Percentiles rank a stretch among this genome's conserved stretches.
Conservation (phyloP, 1,139 yeast species). For the Geotrichum bryndzae region DNA sequence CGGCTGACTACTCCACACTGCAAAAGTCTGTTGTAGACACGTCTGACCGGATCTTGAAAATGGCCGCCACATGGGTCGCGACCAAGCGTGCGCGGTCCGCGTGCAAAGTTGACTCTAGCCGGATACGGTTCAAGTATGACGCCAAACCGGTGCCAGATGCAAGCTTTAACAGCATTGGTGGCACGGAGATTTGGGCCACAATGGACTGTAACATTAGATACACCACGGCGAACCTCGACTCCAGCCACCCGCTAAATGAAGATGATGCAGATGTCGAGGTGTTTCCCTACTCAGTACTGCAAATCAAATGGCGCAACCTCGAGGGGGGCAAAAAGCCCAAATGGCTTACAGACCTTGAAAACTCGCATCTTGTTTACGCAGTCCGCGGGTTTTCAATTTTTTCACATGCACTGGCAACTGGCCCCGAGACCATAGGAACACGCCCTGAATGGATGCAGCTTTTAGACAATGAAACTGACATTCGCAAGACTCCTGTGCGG, state of each 20-base stretch:
- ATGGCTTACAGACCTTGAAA: conserved; percentile 35
- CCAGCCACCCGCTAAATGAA: neutral
- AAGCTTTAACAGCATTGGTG: conserved; percentile 6
- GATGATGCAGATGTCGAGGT: conserved; percentile 29
- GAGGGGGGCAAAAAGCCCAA: conserved; percentile 28
- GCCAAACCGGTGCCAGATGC: conserved; percentile 4
- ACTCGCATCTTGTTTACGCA: conserved; percentile 35
- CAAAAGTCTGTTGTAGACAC: conserved; percentile 22
- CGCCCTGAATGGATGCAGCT: conserved; percentile 34
- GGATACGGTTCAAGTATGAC: conserved; percentile 9
- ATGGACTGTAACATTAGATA: conserved; percentile 38
- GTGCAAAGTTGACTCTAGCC: conserved; percentile 7
- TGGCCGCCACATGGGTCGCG: conserved; percentile 32
- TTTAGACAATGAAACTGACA: conserved; percentile 33
- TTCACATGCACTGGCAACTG: conserved; percentile 25
- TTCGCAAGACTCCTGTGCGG: conserved; percentile 30
- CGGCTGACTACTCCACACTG: conserved; percentile 20
- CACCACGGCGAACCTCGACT: conserved; percentile 17
- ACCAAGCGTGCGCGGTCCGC: conserved; percentile 9
- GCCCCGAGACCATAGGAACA: neutral
- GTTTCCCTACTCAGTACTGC: conserved; percentile 46
- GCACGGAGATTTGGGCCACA: conserved; percentile 41
- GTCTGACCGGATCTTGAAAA: conserved; percentile 20
- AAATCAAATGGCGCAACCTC: conserved; percentile 41
- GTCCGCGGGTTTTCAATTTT: conserved; percentile 35